Evolutionary conservation across 2,329 filamentous ascomycete genomes (phyloP), one percentile per base, ranked within the genome.

Genomic region (Hyphodiscus sp.): DNA sequence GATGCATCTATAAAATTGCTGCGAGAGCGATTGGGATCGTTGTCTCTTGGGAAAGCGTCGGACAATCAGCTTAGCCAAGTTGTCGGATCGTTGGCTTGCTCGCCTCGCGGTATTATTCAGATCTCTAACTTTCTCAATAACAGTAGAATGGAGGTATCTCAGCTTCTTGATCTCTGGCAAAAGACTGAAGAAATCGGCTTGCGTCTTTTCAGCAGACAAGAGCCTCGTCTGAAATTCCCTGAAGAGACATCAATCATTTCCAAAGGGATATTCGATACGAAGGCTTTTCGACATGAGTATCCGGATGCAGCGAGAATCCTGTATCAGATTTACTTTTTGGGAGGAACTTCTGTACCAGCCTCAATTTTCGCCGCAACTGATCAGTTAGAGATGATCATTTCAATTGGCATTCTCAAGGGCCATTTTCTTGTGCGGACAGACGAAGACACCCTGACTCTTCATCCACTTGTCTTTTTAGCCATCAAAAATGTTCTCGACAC

Each of bases 41-140:
- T 44, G 42, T 53, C 18, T 53, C 13, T 47, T 52, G 61, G 16
- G 53, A 54, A 30, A 49, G 43, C 54, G 19, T 49, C 48, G 2
- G 62, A 63, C 11, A 45, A 50, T 19, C 50, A 58, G 44, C 53
- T 64, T 41, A 49, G 55, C 16, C 57, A 62, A 30, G 51, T 61
- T 1, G 57, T 54, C 16, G 45, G 51, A 6, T 47, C 57, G 19
- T 50, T 64, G 48, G 47, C 57, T 10, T 58, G 52, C 33, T 42
- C 60, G 20, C 62, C 61, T 8, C 56, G 60, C 23, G 62, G 60
- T 3, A 58, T 64, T 23, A 58, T 58, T 30, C 62, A 64, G 45
- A 54, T 57, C 19, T 57, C 58, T 43, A 51, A 53, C 6, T 48
- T 63, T 11, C 55, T 63, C n/a, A 64, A 61, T 13, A 51, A 53